Conservation (phyloP, 2,329 filamentous ascomycete species). For the Pseudofabraea citricarpa region DNA sequence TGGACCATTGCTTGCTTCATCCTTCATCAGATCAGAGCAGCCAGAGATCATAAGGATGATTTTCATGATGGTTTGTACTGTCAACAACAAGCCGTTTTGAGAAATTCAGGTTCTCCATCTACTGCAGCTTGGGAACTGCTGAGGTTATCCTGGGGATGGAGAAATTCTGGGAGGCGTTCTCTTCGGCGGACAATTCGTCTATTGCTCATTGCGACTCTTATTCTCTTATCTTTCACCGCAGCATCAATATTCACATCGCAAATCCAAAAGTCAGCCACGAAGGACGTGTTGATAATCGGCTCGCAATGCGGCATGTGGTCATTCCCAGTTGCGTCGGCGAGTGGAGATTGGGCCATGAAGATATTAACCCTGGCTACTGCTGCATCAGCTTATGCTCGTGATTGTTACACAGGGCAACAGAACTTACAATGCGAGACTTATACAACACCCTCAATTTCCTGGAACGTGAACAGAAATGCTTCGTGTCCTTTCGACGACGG, state of each 20-base stretch:
- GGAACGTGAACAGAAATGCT: constrained; percentile 6
- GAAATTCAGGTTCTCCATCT: constrained; percentile 3
- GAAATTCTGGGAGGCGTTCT: constrained; percentile 1
- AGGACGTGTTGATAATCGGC: constrained; percentile 2
- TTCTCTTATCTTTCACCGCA: constrained; percentile 2
- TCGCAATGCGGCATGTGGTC: constrained; percentile 9
- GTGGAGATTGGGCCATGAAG: constrained; percentile 1
- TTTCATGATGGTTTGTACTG: too few relatives aligned
- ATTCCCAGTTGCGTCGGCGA: too few relatives aligned
- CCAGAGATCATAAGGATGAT: constrained; percentile 1
- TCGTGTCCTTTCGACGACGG: constrained; percentile 8
- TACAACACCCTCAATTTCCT: constrained; percentile 1
- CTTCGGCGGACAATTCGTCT: neutral
- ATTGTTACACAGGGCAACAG: constrained; percentile 3
- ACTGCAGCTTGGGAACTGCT: constrained; percentile 2
- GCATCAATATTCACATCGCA: constrained; percentile 11
- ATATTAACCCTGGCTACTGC: constrained; percentile 3
- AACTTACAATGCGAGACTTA: constrained; percentile 6
- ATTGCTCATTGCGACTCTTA: neutral
- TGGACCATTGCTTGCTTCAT: constrained; percentile 7
- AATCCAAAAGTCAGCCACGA: constrained; percentile 6
- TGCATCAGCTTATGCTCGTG: constrained; percentile 5
- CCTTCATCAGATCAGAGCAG: constrained; percentile 5
- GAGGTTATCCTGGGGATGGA: constrained; percentile 4
- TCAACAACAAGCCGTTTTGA: constrained; percentile 8